A percentile compares a stretch with the other conserved stretches of the same genome.
These are phyloP conservation scores for Schizochytrium sp. DNA, from an alignment of 108 stramenopile genomes.

Conservation along the genomic window DNA sequence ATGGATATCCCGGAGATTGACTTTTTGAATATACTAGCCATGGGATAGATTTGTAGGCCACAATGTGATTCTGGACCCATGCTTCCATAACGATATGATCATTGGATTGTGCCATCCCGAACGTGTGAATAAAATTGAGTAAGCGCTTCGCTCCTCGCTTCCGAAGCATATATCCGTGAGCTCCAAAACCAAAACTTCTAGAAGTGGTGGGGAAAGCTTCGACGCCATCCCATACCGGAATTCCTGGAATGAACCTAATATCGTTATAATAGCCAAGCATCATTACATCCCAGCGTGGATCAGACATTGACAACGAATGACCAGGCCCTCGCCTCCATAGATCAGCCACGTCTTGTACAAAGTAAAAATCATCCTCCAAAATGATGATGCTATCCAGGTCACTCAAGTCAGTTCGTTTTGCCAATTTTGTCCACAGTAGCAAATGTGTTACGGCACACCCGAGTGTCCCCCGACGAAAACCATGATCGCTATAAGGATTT, in stretches of 20 bases:
- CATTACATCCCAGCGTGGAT: conserved; percentile 14
- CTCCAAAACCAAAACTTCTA: background rate
- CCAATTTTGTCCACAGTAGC: background rate
- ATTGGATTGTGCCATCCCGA: background rate
- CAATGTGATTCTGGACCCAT: background rate
- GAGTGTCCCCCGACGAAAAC: background rate
- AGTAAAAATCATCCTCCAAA: background rate
- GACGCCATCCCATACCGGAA: background rate
- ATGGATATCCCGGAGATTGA: no score
- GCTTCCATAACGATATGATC: conserved; percentile 45
- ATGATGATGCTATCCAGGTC: background rate
- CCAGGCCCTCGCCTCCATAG: background rate
- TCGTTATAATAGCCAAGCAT: background rate
- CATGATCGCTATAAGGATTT: conserved; percentile 34
- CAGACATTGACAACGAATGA: background rate
- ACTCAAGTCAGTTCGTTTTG: background rate
- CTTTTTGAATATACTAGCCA: background rate
- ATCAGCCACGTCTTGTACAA: background rate
- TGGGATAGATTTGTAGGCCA: conserved; percentile 39
- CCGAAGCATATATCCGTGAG: conserved; percentile 52
- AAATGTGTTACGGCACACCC: conserved; percentile 37
- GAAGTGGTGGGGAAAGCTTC: background rate
- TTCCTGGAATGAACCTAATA: background rate
- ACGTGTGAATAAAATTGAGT: background rate
- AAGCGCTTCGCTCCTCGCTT: conserved; percentile 18